Conservation (phyloP, 2,329 filamentous ascomycete species). For the Trichoderma sp. region DNA sequence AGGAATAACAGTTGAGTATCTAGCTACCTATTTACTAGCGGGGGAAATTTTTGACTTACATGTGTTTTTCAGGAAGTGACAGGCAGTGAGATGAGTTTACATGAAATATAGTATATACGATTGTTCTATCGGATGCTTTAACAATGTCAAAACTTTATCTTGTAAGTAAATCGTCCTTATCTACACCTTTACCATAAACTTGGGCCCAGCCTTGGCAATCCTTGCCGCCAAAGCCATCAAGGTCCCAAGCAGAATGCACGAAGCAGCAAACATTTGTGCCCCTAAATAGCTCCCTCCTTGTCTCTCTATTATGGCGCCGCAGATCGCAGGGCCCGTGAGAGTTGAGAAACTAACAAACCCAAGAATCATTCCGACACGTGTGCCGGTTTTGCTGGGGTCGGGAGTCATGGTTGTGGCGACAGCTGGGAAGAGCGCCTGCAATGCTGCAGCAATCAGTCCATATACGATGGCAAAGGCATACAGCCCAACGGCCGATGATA, state of each 20-base stretch:
- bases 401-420: conserved; percentile 1
- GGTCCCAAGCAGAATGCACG: not conserved
- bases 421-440: not conserved
- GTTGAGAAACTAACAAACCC: not conserved
- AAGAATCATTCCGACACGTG: not conserved
- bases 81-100: too few relatives aligned
- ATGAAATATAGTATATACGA: not conserved
- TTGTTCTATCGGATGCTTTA: not conserved
- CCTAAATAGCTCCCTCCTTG: not conserved
- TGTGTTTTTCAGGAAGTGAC: too few relatives aligned
- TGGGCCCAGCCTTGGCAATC: not conserved
- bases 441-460: not conserved
- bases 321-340: not conserved
- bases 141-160: not conserved
- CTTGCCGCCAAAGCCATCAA: not conserved
- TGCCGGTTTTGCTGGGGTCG: not conserved
- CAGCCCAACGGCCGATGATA: not conserved
- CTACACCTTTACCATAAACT: not conserved
- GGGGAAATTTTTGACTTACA: too few relatives aligned
- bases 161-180: not conserved
- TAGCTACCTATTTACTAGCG: too few relatives aligned
- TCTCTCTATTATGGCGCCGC: not conserved
- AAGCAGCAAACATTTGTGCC: not conserved
- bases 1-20: too few relatives aligned
- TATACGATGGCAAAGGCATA: conserved; percentile 2